Evolutionary conservation across 2,329 filamentous ascomycete species (phyloP), one percentile per base, ranked within the genome.

Genomic region (Xylariaceae sp.): DNA sequence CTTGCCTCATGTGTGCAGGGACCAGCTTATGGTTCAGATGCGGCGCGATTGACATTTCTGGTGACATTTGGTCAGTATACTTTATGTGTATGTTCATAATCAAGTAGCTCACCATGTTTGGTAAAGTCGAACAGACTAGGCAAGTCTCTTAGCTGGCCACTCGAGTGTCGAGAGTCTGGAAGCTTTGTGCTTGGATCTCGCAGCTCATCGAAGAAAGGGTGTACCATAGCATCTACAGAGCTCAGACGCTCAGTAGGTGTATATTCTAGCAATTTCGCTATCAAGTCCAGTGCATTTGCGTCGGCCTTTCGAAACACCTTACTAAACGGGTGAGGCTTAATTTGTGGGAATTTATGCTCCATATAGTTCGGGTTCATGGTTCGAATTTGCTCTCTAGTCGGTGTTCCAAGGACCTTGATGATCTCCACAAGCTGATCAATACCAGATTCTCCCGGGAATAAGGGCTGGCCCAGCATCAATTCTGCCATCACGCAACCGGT

Each of bases 291-390:
- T 34, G 95, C 94, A 70, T 92, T 93, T 28, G 87, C 84, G 66
- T 96, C 92, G 54, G 95, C 95, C 84, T 96, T 97, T 67, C 95
- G 89, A 85, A 99, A 98, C 53, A 99, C 95, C 85, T 98, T 98
- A 80, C 90, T 96, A 83, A 99, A 99, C 24, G 95, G 95, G 73
- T 99, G 95, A 56, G 95, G 95, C 82, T 99, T 99, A 81, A 99
- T 99, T 77, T 99, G 95, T 44, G 95, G 95, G 78, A 99, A 99
- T 81, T 98, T 98, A 81, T 99, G 95, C 80, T 99, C 95, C 95
- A 99, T 99, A 78, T 99, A 99, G 78, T 99, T 99, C 58, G 95
- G 95, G 78, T 99, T 99, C 95, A 99, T 99, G 65, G 95, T 99
- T 67, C 95, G 91, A 71, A 99, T 99, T 77, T 99, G 95, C 75